Evolutionary conservation across 768 basidiomycete species (phyloP).

Genomic region (Coprinellus aureogranulatus): DNA sequence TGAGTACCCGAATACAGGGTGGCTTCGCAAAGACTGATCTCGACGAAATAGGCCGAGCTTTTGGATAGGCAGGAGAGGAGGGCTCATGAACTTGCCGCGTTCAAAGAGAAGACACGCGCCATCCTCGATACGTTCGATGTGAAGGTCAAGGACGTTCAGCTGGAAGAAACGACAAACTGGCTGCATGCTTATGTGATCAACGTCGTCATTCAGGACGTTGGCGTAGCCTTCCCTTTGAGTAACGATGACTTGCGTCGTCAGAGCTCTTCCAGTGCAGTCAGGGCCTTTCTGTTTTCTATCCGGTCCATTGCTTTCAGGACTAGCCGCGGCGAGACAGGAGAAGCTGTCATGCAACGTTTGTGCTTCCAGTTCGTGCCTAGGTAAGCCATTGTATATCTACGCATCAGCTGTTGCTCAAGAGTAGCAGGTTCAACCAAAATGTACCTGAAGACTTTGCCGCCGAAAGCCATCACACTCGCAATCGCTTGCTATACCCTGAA

Average conservation of each 20-base stretch:
- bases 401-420: constrained; percentile 1
- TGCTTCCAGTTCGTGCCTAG: constrained; percentile 82
- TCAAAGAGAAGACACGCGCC: constrained; percentile 76
- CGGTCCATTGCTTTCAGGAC: constrained; percentile 70
- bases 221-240: constrained; percentile 86
- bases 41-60: constrained; percentile 60
- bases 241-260: constrained; percentile 57
- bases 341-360: constrained; percentile 66
- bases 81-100: constrained; percentile 71
- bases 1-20: constrained; percentile 22
- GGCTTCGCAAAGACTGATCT: neutral
- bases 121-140: constrained; percentile 76
- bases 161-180: constrained; percentile 45
- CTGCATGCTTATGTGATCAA: constrained; percentile 53
- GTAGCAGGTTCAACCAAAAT: constrained; percentile 74
- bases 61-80: constrained; percentile 71
- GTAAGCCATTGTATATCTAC: constrained; percentile 41
- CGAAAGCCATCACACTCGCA: constrained; percentile 63
- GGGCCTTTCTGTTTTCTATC: constrained; percentile 86
- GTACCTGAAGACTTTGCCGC: constrained; percentile 66
- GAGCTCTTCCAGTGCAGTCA: constrained; percentile 45
- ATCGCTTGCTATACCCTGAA: constrained; percentile 74
- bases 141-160: constrained; percentile 42
- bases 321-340: constrained; percentile 74
- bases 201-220: constrained; percentile 63